Conservation (phyloP, 108 stramenopile species). For the Nitzschia palea region DNA sequence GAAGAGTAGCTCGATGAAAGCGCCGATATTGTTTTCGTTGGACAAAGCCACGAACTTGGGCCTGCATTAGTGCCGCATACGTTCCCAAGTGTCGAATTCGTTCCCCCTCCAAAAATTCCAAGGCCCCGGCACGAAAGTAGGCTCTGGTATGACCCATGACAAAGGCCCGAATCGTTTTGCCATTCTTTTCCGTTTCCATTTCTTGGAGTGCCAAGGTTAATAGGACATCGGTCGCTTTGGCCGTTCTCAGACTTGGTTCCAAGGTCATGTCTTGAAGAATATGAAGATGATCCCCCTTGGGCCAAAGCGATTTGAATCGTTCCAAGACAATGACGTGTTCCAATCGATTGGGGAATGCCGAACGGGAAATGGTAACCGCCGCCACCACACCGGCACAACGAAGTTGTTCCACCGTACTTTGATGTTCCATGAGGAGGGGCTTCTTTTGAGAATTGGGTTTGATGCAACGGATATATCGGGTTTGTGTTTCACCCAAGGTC, state of each 20-base stretch:
- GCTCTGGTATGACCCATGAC: slow-evolving; percentile 82
- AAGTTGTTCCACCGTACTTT: slow-evolving; percentile 88
- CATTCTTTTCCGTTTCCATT: slow-evolving; percentile 28
- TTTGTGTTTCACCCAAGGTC: slow-evolving; percentile 63
- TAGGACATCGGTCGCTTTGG: slow-evolving; percentile 22
- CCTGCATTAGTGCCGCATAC: slow-evolving; percentile 62
- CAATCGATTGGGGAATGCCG: slow-evolving; percentile 95
- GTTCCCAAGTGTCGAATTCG: slow-evolving; percentile 62
- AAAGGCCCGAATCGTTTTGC: slow-evolving; percentile 54
- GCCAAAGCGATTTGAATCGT: slow-evolving; percentile 73
- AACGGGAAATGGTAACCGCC: slow-evolving; percentile 91
- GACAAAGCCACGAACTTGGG: slow-evolving; percentile 47
- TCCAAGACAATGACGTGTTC: slow-evolving; percentile 80
- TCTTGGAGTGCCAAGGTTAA: slow-evolving; percentile 31
- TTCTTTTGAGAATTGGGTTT: slow-evolving; percentile 85
- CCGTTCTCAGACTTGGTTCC: slow-evolving; percentile 8
- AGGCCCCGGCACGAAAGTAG: slow-evolving; percentile 87
- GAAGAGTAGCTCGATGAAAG: slow-evolving; percentile 38
- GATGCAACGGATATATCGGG: slow-evolving; percentile 93
- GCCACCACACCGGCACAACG: slow-evolving; percentile 96
- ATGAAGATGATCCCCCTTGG: slow-evolving; percentile 28
- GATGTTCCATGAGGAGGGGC: slow-evolving; percentile 76
- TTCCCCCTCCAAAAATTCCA: slow-evolving; percentile 82
- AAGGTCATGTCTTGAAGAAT: slow-evolving; percentile 21
- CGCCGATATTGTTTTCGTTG: slow-evolving; percentile 30